A percentile compares a stretch with the other conserved stretches of the same genome.
Conservation (phyloP, 305 asterid genomes). For the Fraxinus velutina region DNA sequence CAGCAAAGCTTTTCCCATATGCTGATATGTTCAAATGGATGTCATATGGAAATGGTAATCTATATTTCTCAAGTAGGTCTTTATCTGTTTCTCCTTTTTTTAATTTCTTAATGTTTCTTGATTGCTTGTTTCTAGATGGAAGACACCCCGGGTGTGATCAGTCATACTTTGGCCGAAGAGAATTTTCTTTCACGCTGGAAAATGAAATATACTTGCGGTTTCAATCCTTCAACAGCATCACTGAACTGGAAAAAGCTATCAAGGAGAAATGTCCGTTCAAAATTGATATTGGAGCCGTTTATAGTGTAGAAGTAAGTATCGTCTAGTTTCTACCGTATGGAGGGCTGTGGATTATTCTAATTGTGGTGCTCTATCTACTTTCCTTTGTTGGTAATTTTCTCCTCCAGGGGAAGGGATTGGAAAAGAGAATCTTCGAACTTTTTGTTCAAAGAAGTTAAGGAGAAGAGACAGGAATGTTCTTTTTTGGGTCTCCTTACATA, state of each 20-base stretch:
- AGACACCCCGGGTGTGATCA: constrained; percentile 95
- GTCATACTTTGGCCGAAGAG: constrained; percentile 84
- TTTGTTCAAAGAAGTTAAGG: not conserved
- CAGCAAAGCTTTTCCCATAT: constrained; percentile 83
- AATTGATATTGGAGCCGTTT: constrained; percentile 91
- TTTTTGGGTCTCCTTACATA: not conserved
- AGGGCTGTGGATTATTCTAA: not conserved
- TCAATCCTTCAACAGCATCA: constrained; percentile 63
- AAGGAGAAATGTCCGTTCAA: constrained; percentile 85
- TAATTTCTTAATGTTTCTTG: constrained; percentile 2
- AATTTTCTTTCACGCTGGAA: constrained; percentile 85
- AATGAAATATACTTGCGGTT: constrained; percentile 64
- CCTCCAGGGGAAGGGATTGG: not conserved
- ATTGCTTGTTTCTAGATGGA: constrained; percentile 54
- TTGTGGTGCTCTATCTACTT: constrained; percentile 1
- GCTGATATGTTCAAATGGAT: constrained; percentile 82
- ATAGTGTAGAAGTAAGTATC: constrained; percentile 77
- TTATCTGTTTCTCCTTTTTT: constrained; percentile 12
- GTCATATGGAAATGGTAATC: constrained; percentile 86
- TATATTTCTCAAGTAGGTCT: constrained; percentile 17
- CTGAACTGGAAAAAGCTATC: constrained; percentile 65
- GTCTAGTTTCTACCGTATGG: not conserved
- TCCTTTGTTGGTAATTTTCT: not conserved
- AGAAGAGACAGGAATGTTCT: not conserved
- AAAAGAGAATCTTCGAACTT: not conserved